Evolutionary conservation across 225 moss, liverwort and hornwort species (phyloP).

Genomic region (Thuidium tamariscinum): DNA sequence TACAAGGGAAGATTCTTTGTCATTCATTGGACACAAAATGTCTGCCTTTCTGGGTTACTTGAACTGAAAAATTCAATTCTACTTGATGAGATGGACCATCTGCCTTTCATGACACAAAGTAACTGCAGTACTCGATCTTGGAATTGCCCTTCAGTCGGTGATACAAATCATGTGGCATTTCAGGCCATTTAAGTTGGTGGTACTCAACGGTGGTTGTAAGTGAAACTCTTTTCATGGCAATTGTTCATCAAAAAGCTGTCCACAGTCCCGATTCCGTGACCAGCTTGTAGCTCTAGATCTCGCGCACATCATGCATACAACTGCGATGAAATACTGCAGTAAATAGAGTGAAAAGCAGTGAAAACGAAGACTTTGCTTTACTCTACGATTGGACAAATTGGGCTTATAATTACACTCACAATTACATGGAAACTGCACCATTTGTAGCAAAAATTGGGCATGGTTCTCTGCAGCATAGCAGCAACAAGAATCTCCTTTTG

Average conservation of each 20-base stretch:
- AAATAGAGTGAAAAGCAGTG: not conserved
- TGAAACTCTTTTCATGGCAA: not conserved
- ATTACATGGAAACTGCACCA: constrained; percentile 7
- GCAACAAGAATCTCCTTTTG: not conserved
- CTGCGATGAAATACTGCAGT: not conserved
- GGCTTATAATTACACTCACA: constrained; percentile 1
- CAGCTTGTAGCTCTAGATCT: not conserved
- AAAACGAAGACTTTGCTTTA: not conserved
- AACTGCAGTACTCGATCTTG: not conserved
- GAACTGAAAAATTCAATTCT: not conserved
- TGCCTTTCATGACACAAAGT: not conserved
- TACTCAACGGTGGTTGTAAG: not conserved
- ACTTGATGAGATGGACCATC: no score
- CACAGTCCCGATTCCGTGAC: not conserved
- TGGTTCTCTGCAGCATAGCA: not conserved
- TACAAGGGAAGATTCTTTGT: no score
- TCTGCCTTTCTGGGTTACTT: no score
- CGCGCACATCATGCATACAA: not conserved
- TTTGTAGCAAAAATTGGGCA: constrained; percentile 2
- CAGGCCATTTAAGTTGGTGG: not conserved
- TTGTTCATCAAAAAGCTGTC: not conserved
- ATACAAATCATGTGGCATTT: not conserved
- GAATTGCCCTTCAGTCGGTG: not conserved
- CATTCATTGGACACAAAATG: no score
- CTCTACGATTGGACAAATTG: not conserved